These are phyloP conservation scores for Trypanosomatidae sp. DNA, from an alignment of 208 protist genomes.

Conservation along the genomic window DNA sequence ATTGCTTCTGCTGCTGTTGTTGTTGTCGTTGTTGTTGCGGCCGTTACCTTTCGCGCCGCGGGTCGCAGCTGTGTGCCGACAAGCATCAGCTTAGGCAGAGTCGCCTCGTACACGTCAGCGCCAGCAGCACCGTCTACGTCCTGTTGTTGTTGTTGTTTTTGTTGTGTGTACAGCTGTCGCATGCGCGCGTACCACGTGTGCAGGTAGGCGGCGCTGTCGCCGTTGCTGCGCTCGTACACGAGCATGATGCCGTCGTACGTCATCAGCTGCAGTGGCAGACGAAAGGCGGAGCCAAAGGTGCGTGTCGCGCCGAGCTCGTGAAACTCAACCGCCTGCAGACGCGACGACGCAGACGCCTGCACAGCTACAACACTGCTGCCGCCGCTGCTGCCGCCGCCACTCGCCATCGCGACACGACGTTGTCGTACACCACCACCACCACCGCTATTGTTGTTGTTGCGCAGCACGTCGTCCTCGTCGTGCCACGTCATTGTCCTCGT, in stretches of 20 bases:
- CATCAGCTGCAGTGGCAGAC: conserved; percentile 26
- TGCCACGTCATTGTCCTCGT: no score
- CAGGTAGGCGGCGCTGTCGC: conserved; percentile 38
- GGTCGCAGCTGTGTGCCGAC: no score
- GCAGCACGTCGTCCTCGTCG: neutral
- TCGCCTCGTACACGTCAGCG: conserved; percentile 1
- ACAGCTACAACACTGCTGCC: no score
- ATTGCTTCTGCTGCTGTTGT: no score
- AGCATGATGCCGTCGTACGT: conserved; percentile 67
- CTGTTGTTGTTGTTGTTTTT: conserved; percentile 11
- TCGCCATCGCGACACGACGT: neutral
- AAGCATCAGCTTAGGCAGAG: no score
- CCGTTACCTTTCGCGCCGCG: no score
- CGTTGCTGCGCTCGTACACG: conserved; percentile 43
- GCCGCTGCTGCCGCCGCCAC: neutral
- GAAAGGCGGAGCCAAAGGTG: conserved; percentile 25
- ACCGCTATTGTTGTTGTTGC: neutral
- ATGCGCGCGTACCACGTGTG: conserved; percentile 21
- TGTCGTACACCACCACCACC: no score
- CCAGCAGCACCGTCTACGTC: conserved; percentile 2
- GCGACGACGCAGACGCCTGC: no score
- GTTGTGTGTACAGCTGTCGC: neutral
- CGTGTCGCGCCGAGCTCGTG: conserved; percentile 64
- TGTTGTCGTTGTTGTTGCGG: no score
- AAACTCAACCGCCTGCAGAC: conserved; percentile 37